Conservation (phyloP, 2,329 filamentous ascomycete genomes). For the Penicillium sp. region DNA sequence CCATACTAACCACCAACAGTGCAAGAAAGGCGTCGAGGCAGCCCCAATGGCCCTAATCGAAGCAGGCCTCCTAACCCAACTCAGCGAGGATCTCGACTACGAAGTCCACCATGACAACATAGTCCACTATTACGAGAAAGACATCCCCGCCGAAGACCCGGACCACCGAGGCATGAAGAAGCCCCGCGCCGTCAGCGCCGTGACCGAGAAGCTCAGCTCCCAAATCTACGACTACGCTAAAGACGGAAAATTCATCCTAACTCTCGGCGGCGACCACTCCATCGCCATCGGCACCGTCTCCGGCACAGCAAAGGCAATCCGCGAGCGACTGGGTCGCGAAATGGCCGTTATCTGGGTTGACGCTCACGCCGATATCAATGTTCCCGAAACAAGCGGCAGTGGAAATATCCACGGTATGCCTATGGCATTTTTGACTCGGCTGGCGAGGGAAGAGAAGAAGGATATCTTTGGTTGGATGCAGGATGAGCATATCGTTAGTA, state of each 20-base stretch:
- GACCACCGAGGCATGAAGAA: conserved; percentile 93
- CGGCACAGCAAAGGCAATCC: conserved; percentile 79
- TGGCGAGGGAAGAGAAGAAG: conserved; percentile 71
- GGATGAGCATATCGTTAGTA: conserved; percentile 57
- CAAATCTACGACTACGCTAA: conserved; percentile 86
- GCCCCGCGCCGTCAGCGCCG: conserved; percentile 78
- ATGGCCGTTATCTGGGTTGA: conserved; percentile 98
- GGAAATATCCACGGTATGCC: conserved; percentile 99
- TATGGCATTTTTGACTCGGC: conserved; percentile 82
- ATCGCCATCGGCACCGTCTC: conserved; percentile 93
- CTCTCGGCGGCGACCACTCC: conserved; percentile 91
- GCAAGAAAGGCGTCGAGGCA: conserved; percentile 87
- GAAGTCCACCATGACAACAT: conserved; percentile 77
- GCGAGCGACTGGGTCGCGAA: conserved; percentile 76
- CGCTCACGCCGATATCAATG: conserved; percentile 97
- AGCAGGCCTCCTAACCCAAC: conserved; percentile 78
- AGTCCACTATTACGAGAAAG: conserved; percentile 77
- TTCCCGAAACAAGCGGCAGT: conserved; percentile 81
- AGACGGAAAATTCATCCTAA: conserved; percentile 82
- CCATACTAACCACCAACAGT: conserved; percentile 49
- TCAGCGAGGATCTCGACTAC: conserved; percentile 83
- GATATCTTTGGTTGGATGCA: conserved; percentile 89
- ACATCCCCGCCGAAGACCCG: conserved; percentile 68
- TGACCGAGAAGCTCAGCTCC: conserved; percentile 73
- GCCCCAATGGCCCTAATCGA: conserved; percentile 86